Evolutionary conservation across 2,329 filamentous ascomycete genomes (phyloP).

Genomic region (Ceratocystiopsis brevicomis): DNA sequence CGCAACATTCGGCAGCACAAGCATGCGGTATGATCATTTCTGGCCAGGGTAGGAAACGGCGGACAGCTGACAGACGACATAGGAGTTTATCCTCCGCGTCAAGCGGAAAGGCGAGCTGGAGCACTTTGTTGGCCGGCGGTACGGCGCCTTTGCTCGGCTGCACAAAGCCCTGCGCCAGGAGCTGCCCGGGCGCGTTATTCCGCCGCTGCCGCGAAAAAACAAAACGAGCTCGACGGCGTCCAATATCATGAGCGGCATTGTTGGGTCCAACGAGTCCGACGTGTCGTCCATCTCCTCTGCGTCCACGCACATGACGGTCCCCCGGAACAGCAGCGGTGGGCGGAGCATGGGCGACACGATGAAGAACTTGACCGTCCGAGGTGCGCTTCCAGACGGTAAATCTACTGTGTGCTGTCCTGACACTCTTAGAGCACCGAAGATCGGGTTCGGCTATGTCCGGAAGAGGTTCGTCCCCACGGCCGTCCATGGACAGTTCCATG

Average conservation of each 20-base stretch:
- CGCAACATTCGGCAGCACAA: conserved; percentile 78
- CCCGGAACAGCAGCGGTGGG: conserved; percentile 10
- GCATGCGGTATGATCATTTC: conserved; percentile 53
- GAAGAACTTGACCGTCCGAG: conserved; percentile 25
- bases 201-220: conserved; percentile 79
- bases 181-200: conserved; percentile 75
- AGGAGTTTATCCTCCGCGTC: conserved; percentile 82
- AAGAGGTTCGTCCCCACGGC: conserved; percentile 20
- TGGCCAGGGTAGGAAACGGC: not conserved
- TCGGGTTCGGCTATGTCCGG: conserved; percentile 19
- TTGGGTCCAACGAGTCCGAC: conserved; percentile 50
- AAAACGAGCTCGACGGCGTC: conserved; percentile 54
- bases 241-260: conserved; percentile 31
- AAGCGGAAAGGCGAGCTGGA: conserved; percentile 60
- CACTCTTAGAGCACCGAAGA: conserved; percentile 17
- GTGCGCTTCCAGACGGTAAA: conserved; percentile 11
- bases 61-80: not conserved
- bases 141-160: conserved; percentile 69
- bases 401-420: not conserved
- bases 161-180: conserved; percentile 67
- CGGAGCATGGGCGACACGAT: conserved; percentile 15
- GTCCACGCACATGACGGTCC: conserved; percentile 43
- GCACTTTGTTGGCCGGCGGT: conserved; percentile 64
- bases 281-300: conserved; percentile 62
- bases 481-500: conserved; percentile 23